Evolutionary conservation across 2,329 filamentous ascomycete species (phyloP).

Genomic region (Didymella pomorum): DNA sequence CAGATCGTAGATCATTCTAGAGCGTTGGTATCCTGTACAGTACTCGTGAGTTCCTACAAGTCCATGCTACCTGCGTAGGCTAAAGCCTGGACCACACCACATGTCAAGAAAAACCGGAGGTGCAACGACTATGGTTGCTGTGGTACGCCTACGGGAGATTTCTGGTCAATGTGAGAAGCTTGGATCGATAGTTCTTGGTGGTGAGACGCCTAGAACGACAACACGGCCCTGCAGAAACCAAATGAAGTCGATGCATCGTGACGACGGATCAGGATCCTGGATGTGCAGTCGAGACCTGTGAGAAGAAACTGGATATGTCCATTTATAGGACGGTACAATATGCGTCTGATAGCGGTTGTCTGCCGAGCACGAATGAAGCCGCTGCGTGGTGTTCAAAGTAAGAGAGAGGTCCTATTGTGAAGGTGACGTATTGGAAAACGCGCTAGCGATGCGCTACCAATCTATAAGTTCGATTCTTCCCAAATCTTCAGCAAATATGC

Average conservation of each 20-base stretch:
- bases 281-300: not conserved
- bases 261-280: not conserved
- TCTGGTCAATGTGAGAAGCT: not conserved
- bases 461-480: too few species aligned
- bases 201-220: not conserved
- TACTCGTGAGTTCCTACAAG: not conserved
- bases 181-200: not conserved
- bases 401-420: not conserved
- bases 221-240: not conserved
- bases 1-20: not conserved
- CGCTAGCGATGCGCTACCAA: not conserved
- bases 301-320: not conserved
- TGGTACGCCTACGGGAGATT: not conserved
- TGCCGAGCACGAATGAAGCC: not conserved
- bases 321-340: not conserved
- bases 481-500: not conserved
- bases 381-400: not conserved
- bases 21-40: not conserved
- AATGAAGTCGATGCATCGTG: not conserved
- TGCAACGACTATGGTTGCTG: not conserved
- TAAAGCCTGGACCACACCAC: not conserved
- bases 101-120: not conserved
- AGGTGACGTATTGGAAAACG: not conserved
- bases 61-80: not conserved
- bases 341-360: not conserved